Evolutionary conservation across 371 early-diverging fungal genomes (phyloP).

Genomic region (Chytridiales sp.): DNA sequence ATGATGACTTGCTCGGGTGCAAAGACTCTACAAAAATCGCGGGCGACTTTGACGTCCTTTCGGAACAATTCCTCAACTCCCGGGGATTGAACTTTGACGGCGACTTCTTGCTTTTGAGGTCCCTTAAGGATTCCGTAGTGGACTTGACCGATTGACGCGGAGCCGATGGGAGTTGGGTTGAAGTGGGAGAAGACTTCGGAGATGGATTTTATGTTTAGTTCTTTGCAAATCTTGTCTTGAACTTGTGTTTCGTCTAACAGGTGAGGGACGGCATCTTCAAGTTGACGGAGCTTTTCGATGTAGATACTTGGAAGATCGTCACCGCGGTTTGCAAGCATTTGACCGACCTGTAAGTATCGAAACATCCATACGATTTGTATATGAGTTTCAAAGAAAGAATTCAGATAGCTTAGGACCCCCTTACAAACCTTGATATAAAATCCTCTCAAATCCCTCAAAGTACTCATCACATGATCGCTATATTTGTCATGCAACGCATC

Average conservation of each 20-base stretch:
- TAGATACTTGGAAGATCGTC: constrained; percentile 25
- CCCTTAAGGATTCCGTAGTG: constrained; percentile 22
- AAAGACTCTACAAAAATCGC: constrained; percentile 21
- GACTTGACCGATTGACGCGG: constrained; percentile 36
- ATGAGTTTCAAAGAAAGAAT: too few species aligned
- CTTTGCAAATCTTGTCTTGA: constrained; percentile 4
- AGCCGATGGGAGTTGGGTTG: constrained; percentile 26
- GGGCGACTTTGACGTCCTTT: constrained; percentile 21
- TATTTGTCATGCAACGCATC: constrained; percentile 21
- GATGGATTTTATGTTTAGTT: constrained; percentile 14
- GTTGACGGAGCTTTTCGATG: constrained; percentile 21
- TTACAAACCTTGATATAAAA: too few species aligned
- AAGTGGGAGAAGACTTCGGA: constrained; percentile 25
- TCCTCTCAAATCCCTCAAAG: constrained; percentile 21
- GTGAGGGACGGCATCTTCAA: constrained; percentile 30
- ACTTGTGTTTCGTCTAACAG: constrained; percentile 13
- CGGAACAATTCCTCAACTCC: constrained; percentile 28
- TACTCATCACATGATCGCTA: constrained; percentile 14
- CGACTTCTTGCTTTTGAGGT: constrained; percentile 18
- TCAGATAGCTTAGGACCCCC: too few species aligned
- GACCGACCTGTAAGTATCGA: constrained; percentile 36
- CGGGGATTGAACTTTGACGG: constrained; percentile 32
- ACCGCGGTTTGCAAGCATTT: constrained; percentile 24
- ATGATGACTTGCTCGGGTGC: constrained; percentile 28
- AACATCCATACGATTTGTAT: too few species aligned